A percentile compares a stretch with the other conserved stretches of the same genome.
Conservation (phyloP, 768 basidiomycete species). For the Amanita phalloides region DNA sequence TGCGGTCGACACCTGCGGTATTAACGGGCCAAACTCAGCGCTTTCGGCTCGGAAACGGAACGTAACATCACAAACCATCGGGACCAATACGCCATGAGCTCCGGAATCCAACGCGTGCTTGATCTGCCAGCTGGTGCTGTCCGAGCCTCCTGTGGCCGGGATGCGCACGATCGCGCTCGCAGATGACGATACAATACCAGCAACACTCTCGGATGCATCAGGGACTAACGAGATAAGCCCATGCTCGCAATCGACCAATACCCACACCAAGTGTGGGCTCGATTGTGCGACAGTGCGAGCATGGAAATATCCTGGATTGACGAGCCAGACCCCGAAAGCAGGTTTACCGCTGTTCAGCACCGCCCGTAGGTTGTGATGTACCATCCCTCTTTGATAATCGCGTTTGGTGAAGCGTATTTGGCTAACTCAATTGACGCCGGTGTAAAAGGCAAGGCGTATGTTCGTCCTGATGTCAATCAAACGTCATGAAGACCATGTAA, state of each 20-base stretch:
- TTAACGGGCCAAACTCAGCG: background rate
- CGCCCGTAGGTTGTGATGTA: conserved; percentile 41
- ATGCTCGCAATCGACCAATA: conserved; percentile 61
- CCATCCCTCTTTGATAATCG: conserved; percentile 20
- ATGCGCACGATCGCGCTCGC: conserved; percentile 52
- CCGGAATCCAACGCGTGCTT: conserved; percentile 63
- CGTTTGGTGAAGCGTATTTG: too few relatives aligned
- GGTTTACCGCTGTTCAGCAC: conserved; percentile 45
- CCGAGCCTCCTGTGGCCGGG: conserved; percentile 48
- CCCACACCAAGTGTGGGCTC: conserved; percentile 47
- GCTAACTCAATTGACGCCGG: too few relatives aligned
- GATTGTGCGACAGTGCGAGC: conserved; percentile 50
- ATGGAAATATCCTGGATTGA: conserved; percentile 44
- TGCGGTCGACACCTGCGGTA: conserved; percentile 39
- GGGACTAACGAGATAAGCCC: conserved; percentile 46
- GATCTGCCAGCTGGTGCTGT: conserved; percentile 58
- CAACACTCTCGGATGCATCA: conserved; percentile 43
- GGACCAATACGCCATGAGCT: conserved; percentile 52
- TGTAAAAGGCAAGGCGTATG: background rate
- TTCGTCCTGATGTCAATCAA: too few relatives aligned
- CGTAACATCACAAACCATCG: conserved; percentile 37
- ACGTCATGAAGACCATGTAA: too few relatives aligned
- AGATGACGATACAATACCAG: conserved; percentile 40
- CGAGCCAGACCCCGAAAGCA: conserved; percentile 60
- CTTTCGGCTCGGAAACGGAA: background rate